Percentiles rank a stretch among this genome's conserved stretches.
Conservation (phyloP, 345 rosid genomes). For the Dipteronia sinensis region DNA sequence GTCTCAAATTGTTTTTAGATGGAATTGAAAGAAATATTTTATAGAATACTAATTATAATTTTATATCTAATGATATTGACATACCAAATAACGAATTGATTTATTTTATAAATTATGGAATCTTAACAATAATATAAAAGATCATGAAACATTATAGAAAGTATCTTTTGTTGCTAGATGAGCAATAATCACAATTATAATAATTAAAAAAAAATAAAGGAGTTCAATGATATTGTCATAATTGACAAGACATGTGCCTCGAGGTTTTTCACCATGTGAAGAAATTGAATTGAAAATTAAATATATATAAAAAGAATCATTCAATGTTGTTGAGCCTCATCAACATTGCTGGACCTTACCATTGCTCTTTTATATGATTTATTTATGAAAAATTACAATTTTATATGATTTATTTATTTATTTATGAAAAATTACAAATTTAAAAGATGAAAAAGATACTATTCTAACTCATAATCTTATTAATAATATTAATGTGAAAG, state of each 20-base stretch:
- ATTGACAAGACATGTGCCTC: neutral
- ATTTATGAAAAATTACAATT: neutral
- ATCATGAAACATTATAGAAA: neutral
- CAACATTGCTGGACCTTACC: neutral
- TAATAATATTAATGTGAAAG: no score
- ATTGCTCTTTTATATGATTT: neutral
- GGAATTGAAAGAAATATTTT: neutral
- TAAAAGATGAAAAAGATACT: no score
- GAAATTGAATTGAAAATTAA: neutral
- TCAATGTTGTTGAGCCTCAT: neutral
- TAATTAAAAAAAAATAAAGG: neutral
- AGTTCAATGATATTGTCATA: neutral
- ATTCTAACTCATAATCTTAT: no score
- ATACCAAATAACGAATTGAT: neutral
- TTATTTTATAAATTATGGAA: neutral
- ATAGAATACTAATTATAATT: neutral
- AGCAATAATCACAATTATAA: no score
- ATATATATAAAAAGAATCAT: neutral
- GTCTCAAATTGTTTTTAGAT: neutral
- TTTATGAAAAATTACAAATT: neutral
- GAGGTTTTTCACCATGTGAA: neutral
- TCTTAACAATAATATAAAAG: no score
- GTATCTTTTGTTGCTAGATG: no score
- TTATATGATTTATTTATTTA: neutral
- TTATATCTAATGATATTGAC: neutral